Percentiles rank a stretch among this genome's conserved stretches.
Conservation (phyloP, 2,329 filamentous ascomycete species). For the Pseudogymnoascus sp. region DNA sequence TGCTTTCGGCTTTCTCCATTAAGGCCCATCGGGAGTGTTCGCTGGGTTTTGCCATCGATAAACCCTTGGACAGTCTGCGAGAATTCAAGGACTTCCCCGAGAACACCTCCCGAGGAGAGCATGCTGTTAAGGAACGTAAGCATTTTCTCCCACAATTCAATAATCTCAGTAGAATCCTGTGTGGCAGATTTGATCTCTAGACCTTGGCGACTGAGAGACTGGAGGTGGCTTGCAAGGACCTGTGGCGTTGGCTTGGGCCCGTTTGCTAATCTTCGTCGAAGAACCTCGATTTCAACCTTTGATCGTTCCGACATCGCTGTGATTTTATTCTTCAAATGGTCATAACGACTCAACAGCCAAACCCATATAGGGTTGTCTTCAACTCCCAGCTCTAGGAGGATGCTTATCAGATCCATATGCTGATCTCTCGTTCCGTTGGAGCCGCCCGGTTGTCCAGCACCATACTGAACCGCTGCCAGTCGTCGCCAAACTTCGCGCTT, state of each 20-base stretch:
- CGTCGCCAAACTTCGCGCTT: constrained; percentile 85
- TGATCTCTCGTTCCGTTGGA: constrained; percentile 55
- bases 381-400: constrained; percentile 87
- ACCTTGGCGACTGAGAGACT: constrained; percentile 60
- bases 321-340: constrained; percentile 82
- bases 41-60: constrained; percentile 77
- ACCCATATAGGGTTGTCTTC: constrained; percentile 96
- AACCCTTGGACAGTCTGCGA: constrained; percentile 91
- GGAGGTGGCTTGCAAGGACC: constrained; percentile 66
- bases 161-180: constrained; percentile 70
- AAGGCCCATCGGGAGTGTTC: constrained; percentile 68
- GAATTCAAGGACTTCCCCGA: constrained; percentile 87
- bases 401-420: constrained; percentile 82
- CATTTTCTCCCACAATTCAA: constrained; percentile 91
- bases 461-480: constrained; percentile 59
- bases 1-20: constrained; percentile 75
- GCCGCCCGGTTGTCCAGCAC: constrained; percentile 29
- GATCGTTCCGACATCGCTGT: constrained; percentile 72
- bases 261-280: constrained; percentile 71
- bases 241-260: constrained; percentile 63
- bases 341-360: constrained; percentile 85
- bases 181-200: constrained; percentile 52
- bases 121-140: constrained; percentile 64
- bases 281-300: constrained; percentile 84
- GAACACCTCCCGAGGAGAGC: constrained; percentile 68